Base-by-base conservation (phyloP, 768 basidiomycete genomes). In the Cyclocybe cylindracea region DNA sequence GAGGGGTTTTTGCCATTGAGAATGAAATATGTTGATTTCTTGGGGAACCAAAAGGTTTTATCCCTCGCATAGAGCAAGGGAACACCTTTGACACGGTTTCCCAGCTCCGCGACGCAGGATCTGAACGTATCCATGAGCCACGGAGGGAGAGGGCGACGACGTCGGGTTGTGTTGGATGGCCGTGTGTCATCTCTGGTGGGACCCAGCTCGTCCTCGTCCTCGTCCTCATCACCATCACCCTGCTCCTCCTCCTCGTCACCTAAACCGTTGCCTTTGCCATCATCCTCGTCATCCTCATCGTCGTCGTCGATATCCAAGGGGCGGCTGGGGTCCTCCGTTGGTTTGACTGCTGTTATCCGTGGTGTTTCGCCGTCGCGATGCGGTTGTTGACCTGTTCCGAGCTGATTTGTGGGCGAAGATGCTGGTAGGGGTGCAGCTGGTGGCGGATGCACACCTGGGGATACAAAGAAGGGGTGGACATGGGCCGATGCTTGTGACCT, bases 61-160 rank as follows among this genome's bases (percentile, higher is more conserved):
- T 44, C 11, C 1, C 18, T 33, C 3, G 47, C 11, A 29, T 60
- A 60, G 5, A 60, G 34, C 7, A 19, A 18, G 7, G 58, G 58
- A 0, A 35, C 42, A 8, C 58, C 51, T 2, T 36, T 7, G 2
- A n/a, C 11, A 41, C 55, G 48, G 0, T 10, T 10, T 16, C 6
- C 9, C 7, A 16, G 36, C 9, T 57, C 58, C 1, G 7, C 39
- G 13, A 54, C 16, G 2, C 11, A 6, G 7, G 44, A 31, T 9
- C 48, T 44, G 41, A 60, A 60, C 5, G 54, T 33, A 0, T 36
- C 16, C 8, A 6, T 13, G 2, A 56, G 42, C 55, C 55, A 53
- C 8, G 11, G 16, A 5, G 51, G 46, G 7, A 49, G n/a, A 8
- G 51, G 55, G 8, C 11, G 29, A 10, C 44, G 44, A n/a, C n/a